Evolutionary conservation across 1,139 yeast genomes (phyloP).

Genomic region (Candida anutae): DNA sequence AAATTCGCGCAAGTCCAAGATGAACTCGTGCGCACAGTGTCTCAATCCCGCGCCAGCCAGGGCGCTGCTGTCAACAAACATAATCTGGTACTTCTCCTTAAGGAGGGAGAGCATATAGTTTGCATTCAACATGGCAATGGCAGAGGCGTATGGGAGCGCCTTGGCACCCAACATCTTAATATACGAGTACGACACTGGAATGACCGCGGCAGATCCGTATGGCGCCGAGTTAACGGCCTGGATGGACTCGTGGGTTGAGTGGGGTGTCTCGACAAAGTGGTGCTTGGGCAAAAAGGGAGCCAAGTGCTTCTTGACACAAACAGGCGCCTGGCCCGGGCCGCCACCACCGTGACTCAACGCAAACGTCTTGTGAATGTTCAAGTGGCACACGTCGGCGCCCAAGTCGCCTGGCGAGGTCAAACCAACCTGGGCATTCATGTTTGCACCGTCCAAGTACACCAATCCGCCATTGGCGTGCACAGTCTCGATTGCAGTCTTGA

Average conservation of each 20-base stretch:
- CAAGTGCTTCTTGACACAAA: constrained; percentile 82
- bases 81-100: constrained; percentile 60
- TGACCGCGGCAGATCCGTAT: constrained; percentile 87
- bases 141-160: constrained; percentile 78
- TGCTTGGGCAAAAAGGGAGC: constrained; percentile 81
- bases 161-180: constrained; percentile 87
- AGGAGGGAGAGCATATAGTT: constrained; percentile 87
- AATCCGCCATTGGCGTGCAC: constrained; percentile 88
- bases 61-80: constrained; percentile 55
- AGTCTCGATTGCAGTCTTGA: constrained; percentile 72
- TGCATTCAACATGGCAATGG: constrained; percentile 88
- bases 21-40: constrained; percentile 95
- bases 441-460: constrained; percentile 96
- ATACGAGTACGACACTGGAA: constrained; percentile 91
- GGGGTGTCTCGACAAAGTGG: constrained; percentile 52
- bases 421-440: constrained; percentile 98
- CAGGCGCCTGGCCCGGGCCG: constrained; percentile 99
- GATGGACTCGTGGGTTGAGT: constrained; percentile 49
- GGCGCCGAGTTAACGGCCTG: constrained; percentile 88
- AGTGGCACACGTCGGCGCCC: constrained; percentile 98
- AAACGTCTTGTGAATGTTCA: constrained; percentile 93
- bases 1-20: constrained; percentile 81
- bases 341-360: constrained; percentile 99
- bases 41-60: constrained; percentile 44
- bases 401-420: constrained; percentile 94